A percentile compares a stretch with the other conserved stretches of the same genome.
phyloP scores from a whole-genome alignment of 176 grass and related monocot genomes.

The Dendrocalamus sinicus region DNA sequence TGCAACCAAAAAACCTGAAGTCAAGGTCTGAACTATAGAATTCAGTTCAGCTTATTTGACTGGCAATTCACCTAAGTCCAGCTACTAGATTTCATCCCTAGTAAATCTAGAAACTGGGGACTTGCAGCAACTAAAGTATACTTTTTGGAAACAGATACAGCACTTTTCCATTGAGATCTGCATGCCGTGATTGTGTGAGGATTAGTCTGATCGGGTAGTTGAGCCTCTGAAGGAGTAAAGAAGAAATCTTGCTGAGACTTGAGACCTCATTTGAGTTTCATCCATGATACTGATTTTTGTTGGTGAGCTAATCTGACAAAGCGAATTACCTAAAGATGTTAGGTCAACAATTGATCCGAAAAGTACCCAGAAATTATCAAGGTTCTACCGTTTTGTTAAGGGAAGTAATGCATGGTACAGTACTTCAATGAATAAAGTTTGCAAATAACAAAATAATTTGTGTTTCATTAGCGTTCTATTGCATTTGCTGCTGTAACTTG shows the following conservation, averaged over 20 bases:
- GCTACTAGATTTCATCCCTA: neutral
- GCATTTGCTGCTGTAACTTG: no score
- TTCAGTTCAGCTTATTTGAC: neutral
- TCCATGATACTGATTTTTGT: neutral
- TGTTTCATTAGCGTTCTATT: no score
- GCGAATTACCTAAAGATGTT: neutral
- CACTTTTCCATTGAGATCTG: conserved; percentile 7
- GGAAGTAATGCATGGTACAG: conserved; percentile 17
- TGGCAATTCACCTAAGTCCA: neutral
- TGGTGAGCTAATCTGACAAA: conserved; percentile 36
- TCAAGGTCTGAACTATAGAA: neutral
- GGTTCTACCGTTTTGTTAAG: neutral
- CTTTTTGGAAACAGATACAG: neutral
- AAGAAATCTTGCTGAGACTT: conserved; percentile 1
- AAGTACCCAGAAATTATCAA: neutral
- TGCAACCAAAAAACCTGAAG: neutral
- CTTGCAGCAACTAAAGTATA: neutral
- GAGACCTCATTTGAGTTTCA: neutral
- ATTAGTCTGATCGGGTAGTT: conserved; percentile 15
- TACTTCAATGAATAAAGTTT: conserved; percentile 1
- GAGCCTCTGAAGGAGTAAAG: neutral
- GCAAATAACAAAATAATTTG: neutral
- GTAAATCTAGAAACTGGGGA: neutral
- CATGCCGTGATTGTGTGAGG: neutral
- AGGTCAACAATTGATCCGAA: neutral